Evolutionary conservation across 2,329 filamentous ascomycete species (phyloP).

Genomic region (Rutstroemia sydowiana): DNA sequence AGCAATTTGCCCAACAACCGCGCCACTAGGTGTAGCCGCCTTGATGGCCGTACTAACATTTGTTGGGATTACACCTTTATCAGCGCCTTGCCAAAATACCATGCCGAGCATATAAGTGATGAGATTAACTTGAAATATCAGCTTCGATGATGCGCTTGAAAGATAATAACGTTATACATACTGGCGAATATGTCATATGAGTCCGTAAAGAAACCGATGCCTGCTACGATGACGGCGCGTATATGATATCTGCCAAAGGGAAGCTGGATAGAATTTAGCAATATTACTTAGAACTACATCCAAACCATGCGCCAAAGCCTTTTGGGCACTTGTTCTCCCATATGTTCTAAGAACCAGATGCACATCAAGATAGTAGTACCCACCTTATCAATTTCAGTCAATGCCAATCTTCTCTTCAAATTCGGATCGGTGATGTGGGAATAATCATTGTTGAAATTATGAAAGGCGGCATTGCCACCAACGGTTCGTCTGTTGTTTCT

Average conservation of each 20-base stretch:
- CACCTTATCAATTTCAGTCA: conserved; percentile 47
- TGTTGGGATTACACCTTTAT: conserved; percentile 51
- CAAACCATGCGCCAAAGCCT: neutral
- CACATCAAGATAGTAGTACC: no score
- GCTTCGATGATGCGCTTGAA: neutral
- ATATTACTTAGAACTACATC: neutral
- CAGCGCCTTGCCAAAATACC: conserved; percentile 61
- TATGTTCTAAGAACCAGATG: conserved; percentile 43
- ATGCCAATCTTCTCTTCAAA: conserved; percentile 64
- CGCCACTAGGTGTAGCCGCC: conserved; percentile 72
- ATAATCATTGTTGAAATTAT: conserved; percentile 53
- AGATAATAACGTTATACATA: neutral
- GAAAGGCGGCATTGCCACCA: conserved; percentile 62
- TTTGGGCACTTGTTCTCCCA: neutral
- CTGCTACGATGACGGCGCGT: conserved; percentile 66
- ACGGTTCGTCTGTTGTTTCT: conserved; percentile 33
- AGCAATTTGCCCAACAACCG: conserved; percentile 67
- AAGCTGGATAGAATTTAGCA: conserved; percentile 31
- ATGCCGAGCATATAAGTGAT: conserved; percentile 65
- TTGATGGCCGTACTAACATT: conserved; percentile 68
- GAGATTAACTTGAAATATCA: conserved; percentile 45
- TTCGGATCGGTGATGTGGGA: conserved; percentile 65
- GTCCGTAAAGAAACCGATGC: conserved; percentile 78
- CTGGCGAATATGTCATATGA: conserved; percentile 75
- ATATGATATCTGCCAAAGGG: conserved; percentile 71